These are phyloP conservation scores for Boletus hoseneyae DNA, from an alignment of 1,284 basidiomycete genomes.

Conservation along the genomic window DNA sequence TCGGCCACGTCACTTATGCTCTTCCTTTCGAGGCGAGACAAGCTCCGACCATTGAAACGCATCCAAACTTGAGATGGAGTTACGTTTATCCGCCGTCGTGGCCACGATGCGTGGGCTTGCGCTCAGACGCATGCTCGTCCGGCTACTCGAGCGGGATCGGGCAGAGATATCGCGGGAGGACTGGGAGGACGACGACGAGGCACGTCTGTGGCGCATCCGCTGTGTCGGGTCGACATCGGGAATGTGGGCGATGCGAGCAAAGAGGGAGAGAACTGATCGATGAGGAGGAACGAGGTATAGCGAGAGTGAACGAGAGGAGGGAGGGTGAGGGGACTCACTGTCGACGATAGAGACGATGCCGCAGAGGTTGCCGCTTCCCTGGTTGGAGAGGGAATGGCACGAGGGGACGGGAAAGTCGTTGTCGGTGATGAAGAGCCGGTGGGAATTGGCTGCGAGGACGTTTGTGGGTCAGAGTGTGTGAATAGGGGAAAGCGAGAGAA, in stretches of 20 bases:
- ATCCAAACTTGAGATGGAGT: constrained; percentile 30
- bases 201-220: constrained; percentile 70
- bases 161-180: constrained; percentile 32
- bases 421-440: constrained; percentile 71
- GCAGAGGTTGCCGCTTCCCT: constrained; percentile 47
- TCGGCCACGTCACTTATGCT: constrained; percentile 16
- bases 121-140: constrained; percentile 45
- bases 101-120: constrained; percentile 36
- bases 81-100: constrained; percentile 32
- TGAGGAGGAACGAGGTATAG: not conserved
- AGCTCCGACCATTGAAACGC: constrained; percentile 35
- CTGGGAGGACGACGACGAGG: constrained; percentile 61
- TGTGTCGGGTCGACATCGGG: constrained; percentile 66
- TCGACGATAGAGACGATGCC: constrained; percentile 79
- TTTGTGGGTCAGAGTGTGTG: constrained; percentile 2
- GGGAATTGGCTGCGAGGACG: constrained; percentile 57
- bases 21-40: constrained; percentile 31
- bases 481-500: not conserved
- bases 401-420: constrained; percentile 43
- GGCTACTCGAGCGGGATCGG: constrained; percentile 47
- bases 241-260: constrained; percentile 67
- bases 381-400: constrained; percentile 41
- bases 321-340: constrained; percentile 41
- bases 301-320: constrained; percentile 1
- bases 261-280: constrained; percentile 63